Evolutionary conservation across 108 stramenopile genomes (phyloP), one percentile per base, ranked within the genome.

Genomic region (Cylindrotheca closterium): DNA sequence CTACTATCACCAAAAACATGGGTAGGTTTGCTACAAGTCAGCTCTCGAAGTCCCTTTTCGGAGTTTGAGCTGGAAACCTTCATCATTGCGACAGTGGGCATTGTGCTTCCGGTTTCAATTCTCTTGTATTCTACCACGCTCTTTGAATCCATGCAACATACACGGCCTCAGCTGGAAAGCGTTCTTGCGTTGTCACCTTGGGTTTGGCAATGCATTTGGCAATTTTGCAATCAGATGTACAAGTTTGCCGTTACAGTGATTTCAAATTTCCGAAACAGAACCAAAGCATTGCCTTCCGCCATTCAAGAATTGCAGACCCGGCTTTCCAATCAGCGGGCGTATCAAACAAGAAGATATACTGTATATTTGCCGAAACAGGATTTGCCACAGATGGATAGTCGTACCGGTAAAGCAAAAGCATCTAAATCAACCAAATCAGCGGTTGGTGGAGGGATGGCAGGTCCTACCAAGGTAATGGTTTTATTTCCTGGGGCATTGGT

Each of bases 271-370:
- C 46, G 21, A 4, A 30, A 19, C 21, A 28, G 58, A 47, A 51
- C 32, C 7, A 0, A 12, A 31, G 60, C 70, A 21, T 29, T 71
- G 2, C 45, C 60, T 0, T 55, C 45, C 17, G 70, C 70, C 5
- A 55, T 24, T 15, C 10, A 31, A 19, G 21, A n/a, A 21, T n/a
- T 69, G 23, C 2, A 47, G 0, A 10, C 17, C 26, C 60, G 60
- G 27, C 28, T 67, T 23, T 47, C 37, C 0, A 5, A 47, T 8
- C 47, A 53, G 18, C 71, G 67, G 23, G 71, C 57, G 19, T 70
- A 51, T 53, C 73, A 69, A 15, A 59, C 53, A 4, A 68, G 64
- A n/a, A 29, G 58, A 33, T 79, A 60, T 48, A 63, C 70, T 55
- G 69, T 74, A 0, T 79, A 70, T 51, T 60, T 70, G 29, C 76